phyloP scores from a whole-genome alignment of 2,329 filamentous ascomycete species.

The Fusarium sp. region DNA sequence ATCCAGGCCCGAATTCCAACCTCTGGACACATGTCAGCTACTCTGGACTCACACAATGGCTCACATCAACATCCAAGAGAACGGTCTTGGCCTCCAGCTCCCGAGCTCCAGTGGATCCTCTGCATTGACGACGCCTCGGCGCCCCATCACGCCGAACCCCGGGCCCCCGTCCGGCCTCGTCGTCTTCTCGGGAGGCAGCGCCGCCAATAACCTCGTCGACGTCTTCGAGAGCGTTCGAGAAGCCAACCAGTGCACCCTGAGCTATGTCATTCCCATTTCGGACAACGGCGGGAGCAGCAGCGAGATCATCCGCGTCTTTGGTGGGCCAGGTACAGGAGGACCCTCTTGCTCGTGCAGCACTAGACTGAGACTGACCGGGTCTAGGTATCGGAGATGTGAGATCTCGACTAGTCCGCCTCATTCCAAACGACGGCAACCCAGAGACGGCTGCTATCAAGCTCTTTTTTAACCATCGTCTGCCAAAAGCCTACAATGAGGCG shows the following conservation, averaged over 20 bases:
- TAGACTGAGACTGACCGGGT: conserved; percentile 25
- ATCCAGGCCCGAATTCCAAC: background rate
- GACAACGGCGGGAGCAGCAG: conserved; percentile 97
- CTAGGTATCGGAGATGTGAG: conserved; percentile 67
- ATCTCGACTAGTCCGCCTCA: conserved; percentile 86
- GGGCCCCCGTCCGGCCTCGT: conserved; percentile 68
- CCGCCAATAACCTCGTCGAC: conserved; percentile 94
- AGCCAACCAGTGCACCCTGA: conserved; percentile 77
- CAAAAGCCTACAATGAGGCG: conserved; percentile 71
- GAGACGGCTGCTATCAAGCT: conserved; percentile 83
- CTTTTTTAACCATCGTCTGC: conserved; percentile 90
- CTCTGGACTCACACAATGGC: conserved; percentile 33
- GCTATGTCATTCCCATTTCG: conserved; percentile 94
- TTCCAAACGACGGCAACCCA: conserved; percentile 75
- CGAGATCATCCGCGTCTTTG: conserved; percentile 94
- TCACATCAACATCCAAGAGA: conserved; percentile 31
- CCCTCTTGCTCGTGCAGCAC: background rate
- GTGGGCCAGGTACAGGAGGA: conserved; percentile 80
- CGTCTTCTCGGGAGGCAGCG: conserved; percentile 92
- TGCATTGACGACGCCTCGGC: conserved; percentile 32
- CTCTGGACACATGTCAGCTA: conserved; percentile 19
- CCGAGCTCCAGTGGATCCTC: conserved; percentile 43
- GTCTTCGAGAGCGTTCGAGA: conserved; percentile 81
- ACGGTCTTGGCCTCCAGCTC: conserved; percentile 44
- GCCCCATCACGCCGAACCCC: conserved; percentile 40